phyloP scores from a whole-genome alignment of 306 rosid genomes.

The Castanospermum australe region DNA sequence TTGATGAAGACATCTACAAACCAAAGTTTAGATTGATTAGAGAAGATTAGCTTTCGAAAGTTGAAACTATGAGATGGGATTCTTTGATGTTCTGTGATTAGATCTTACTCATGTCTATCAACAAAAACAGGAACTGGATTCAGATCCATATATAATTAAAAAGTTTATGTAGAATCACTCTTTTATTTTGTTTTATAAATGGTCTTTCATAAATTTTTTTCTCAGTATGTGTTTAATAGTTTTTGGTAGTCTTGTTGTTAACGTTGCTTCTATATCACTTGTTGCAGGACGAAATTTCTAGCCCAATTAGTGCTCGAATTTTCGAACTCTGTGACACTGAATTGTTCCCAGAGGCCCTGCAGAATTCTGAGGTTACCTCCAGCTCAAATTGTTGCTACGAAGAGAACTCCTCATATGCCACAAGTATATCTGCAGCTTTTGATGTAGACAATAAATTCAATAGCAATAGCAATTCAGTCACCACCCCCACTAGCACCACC shows the following conservation, averaged over 20 bases:
- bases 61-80: background rate
- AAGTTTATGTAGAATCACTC: slow-evolving; percentile 37
- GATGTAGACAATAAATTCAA: slow-evolving; percentile 54
- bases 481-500: slow-evolving; percentile 33
- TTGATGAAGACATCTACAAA: slow-evolving; percentile 35
- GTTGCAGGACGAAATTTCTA: slow-evolving; percentile 90
- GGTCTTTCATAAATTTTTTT: slow-evolving; percentile 12
- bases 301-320: slow-evolving; percentile 64
- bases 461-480: slow-evolving; percentile 40
- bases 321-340: slow-evolving; percentile 73
- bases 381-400: slow-evolving; percentile 81
- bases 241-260: slow-evolving; percentile 24
- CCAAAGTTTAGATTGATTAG: slow-evolving; percentile 19
- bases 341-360: slow-evolving; percentile 70
- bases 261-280: slow-evolving; percentile 28
- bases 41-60: slow-evolving; percentile 31
- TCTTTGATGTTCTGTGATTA: background rate
- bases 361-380: slow-evolving; percentile 80
- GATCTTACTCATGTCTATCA: slow-evolving; percentile 32
- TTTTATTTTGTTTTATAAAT: slow-evolving; percentile 33
- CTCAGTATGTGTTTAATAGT: background rate
- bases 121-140: slow-evolving; percentile 27
- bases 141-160: slow-evolving; percentile 8
- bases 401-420: slow-evolving; percentile 64
- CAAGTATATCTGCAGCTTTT: slow-evolving; percentile 45